Percentiles rank a stretch among this genome's conserved stretches.
Conservation (phyloP, 2,329 filamentous ascomycete species). For the Hymenoscyphus fructigenus region DNA sequence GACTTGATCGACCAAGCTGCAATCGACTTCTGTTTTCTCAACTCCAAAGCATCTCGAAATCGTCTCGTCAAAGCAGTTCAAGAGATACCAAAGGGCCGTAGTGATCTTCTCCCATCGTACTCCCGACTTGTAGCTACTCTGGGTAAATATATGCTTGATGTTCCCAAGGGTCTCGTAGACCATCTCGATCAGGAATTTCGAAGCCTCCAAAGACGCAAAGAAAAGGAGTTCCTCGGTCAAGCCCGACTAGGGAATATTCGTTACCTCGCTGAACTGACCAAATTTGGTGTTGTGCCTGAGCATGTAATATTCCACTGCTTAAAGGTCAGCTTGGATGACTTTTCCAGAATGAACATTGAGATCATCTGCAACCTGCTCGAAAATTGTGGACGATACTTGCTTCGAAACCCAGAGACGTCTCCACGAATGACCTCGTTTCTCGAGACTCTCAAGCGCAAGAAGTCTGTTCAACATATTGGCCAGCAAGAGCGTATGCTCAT, state of each 20-base stretch:
- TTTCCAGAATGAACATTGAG: conserved; percentile 98
- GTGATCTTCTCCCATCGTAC: conserved; percentile 87
- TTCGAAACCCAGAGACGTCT: conserved; percentile 88
- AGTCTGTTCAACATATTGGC: conserved; percentile 89
- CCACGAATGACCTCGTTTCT: conserved; percentile 92
- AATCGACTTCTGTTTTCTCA: conserved; percentile 96
- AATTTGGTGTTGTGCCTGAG: conserved; percentile 96
- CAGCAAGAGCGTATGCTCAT: conserved; percentile 97
- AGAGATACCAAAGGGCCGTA: conserved; percentile 90
- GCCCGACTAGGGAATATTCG: conserved; percentile 92
- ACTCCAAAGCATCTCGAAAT: conserved; percentile 96
- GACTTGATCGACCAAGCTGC: conserved; percentile 90
- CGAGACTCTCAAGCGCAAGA: conserved; percentile 93
- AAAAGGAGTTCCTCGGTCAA: conserved; percentile 95
- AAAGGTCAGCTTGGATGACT: conserved; percentile 96
- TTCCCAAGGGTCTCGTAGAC: conserved; percentile 86
- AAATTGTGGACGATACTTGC: conserved; percentile 90
- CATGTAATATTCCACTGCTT: conserved; percentile 99
- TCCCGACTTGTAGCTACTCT: conserved; percentile 91
- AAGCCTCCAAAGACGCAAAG: conserved; percentile 92
- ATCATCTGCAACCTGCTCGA: conserved; percentile 95
- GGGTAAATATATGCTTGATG: conserved; percentile 88
- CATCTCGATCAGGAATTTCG: conserved; percentile 96
- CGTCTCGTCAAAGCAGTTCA: conserved; percentile 89
- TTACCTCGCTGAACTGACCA: conserved; percentile 96